Conservation (phyloP, 805 yeast genomes). For the Yarrowia sp. region DNA sequence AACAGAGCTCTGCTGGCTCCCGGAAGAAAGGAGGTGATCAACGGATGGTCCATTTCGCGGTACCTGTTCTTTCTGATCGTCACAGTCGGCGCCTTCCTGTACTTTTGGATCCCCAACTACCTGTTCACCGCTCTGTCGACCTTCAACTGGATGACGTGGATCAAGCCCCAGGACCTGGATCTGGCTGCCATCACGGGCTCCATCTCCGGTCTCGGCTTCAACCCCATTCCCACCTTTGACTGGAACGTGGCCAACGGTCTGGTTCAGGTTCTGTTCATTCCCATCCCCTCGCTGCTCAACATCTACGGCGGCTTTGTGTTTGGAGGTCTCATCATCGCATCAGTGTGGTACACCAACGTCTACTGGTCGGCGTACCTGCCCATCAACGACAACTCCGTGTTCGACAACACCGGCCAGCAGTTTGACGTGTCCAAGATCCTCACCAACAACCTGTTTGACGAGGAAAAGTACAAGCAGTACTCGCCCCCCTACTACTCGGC, state of each 20-base stretch:
- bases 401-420: conserved; percentile 58
- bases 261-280: conserved; percentile 40
- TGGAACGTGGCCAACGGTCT: conserved; percentile 49
- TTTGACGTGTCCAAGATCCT: conserved; percentile 59
- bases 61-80: conserved; percentile 58
- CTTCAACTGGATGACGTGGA: conserved; percentile 71
- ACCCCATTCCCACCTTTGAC: conserved; percentile 55
- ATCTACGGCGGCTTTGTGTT: conserved; percentile 40
- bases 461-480: conserved; percentile 58
- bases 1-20: conserved; percentile 47
- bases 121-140: conserved; percentile 66
- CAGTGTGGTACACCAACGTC: conserved; percentile 59
- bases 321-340: conserved; percentile 52
- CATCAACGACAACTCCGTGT: conserved; percentile 59
- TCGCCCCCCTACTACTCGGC: conserved; percentile 73
- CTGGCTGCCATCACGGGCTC: conserved; percentile 70
- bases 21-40: conserved; percentile 54
- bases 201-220: conserved; percentile 50
- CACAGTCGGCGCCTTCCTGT: conserved; percentile 55
- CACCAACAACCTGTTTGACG: conserved; percentile 50
- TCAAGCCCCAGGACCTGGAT: conserved; percentile 59
- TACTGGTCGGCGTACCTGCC: conserved; percentile 69
- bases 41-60: conserved; percentile 68
- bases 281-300: conserved; percentile 40
- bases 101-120: conserved; percentile 74